A percentile compares a stretch with the other conserved stretches of the same genome.
Evolutionary conservation across 805 yeast genomes (phyloP).

Genomic region (Starmerella bacillaris): DNA sequence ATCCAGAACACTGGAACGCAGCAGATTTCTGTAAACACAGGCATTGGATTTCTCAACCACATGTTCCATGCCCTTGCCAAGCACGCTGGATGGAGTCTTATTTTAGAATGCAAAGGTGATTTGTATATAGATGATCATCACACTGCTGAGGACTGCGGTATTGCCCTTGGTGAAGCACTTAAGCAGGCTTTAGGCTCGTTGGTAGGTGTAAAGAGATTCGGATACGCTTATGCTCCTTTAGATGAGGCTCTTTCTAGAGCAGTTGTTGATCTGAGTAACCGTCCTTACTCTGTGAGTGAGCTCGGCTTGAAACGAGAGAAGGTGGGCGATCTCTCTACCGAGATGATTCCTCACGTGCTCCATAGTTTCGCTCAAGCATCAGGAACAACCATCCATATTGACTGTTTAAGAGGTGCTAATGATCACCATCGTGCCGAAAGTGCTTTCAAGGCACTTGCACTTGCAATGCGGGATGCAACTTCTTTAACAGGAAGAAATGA

Average conservation of each 20-base stretch:
- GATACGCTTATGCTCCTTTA: constrained; percentile 82
- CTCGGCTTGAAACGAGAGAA: constrained; percentile 81
- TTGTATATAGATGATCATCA: constrained; percentile 95
- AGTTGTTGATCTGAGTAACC: constrained; percentile 83
- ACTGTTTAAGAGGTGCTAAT: constrained; percentile 79
- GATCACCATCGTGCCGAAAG: constrained; percentile 94
- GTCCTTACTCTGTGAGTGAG: constrained; percentile 83
- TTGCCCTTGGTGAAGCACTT: constrained; percentile 79
- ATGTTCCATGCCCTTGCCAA: constrained; percentile 95
- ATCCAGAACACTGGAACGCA: constrained; percentile 54
- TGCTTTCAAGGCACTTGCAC: constrained; percentile 90
- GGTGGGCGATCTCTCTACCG: constrained; percentile 79
- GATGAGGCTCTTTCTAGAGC: constrained; percentile 93
- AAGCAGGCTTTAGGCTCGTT: constrained; percentile 77
- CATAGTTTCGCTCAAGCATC: constrained; percentile 91
- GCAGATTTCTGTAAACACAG: constrained; percentile 65
- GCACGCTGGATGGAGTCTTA: constrained; percentile 88
- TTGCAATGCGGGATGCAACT: constrained; percentile 76
- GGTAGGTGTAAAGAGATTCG: constrained; percentile 82
- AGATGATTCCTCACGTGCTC: constrained; percentile 95
- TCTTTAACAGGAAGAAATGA: constrained; percentile 72
- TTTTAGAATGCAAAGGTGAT: constrained; percentile 84
- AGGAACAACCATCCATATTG: constrained; percentile 80
- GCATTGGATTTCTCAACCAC: constrained; percentile 89
- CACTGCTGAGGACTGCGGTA: constrained; percentile 87